A percentile compares a stretch with the other conserved stretches of the same genome.
Conservation (phyloP, 768 basidiomycete species). For the Suillus weaverae region DNA sequence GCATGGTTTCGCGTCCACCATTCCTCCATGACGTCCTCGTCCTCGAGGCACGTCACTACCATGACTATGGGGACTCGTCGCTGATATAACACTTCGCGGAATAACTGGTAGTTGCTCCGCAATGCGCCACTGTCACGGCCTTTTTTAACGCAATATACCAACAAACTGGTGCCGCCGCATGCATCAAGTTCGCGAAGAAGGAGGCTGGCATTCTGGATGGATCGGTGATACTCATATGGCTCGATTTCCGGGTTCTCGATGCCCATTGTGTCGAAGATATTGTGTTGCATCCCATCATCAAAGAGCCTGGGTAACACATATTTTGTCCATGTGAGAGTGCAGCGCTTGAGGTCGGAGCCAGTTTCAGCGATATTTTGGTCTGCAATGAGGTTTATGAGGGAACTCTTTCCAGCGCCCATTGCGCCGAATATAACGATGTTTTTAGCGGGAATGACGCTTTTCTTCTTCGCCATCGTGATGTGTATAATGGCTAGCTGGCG, state of each 20-base stretch:
- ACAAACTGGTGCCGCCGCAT: conserved; percentile 32
- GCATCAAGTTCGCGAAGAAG: conserved; percentile 25
- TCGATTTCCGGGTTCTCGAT: conserved; percentile 32
- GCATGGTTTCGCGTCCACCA: conserved; percentile 35
- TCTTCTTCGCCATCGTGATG: background rate
- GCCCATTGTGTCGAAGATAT: conserved; percentile 31
- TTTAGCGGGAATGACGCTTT: conserved; percentile 11
- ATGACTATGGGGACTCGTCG: conserved; percentile 40
- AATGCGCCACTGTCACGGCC: conserved; percentile 30
- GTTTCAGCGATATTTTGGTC: conserved; percentile 27
- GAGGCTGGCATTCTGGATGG: conserved; percentile 29
- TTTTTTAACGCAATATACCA: conserved; percentile 41
- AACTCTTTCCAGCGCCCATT: conserved; percentile 42
- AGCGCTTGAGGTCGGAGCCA: conserved; percentile 33
- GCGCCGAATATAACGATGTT: conserved; percentile 34
- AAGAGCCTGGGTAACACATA: conserved; percentile 21
- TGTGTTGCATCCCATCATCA: conserved; percentile 13
- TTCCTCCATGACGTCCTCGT: conserved; percentile 33
- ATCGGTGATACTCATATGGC: conserved; percentile 25
- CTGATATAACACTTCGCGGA: conserved; percentile 40
- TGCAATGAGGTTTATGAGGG: conserved; percentile 43
- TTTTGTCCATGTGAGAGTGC: conserved; percentile 32
- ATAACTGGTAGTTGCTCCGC: conserved; percentile 40
- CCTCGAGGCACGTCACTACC: conserved; percentile 42
- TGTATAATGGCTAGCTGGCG: background rate